These are phyloP conservation scores for Rhizomucor miehei DNA, from an alignment of 371 early-diverging fungal genomes.

Conservation along the genomic window DNA sequence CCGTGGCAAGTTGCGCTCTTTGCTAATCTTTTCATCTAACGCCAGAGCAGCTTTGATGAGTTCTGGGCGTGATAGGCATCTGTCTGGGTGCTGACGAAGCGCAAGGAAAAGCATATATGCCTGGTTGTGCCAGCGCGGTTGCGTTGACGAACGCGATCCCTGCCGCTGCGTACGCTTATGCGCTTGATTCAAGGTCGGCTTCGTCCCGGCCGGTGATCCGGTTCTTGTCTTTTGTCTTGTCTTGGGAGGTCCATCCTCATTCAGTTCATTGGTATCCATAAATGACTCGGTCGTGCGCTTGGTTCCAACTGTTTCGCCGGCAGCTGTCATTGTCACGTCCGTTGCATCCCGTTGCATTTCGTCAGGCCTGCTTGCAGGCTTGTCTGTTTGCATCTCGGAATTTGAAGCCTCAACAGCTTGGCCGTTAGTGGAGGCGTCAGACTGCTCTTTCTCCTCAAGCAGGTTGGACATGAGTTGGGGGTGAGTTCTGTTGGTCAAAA, in stretches of 20 bases:
- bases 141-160: constrained; percentile 13
- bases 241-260: constrained; percentile 1
- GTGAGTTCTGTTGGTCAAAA: too few species aligned
- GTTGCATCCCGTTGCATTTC: too few species aligned
- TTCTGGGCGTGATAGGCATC: constrained; percentile 65
- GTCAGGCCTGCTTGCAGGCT: too few species aligned
- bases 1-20: constrained; percentile 66
- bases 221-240: constrained; percentile 6
- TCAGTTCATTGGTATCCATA: constrained; percentile 9
- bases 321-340: too few species aligned
- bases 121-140: constrained; percentile 87
- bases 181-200: constrained; percentile 10
- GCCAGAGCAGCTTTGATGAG: constrained; percentile 71
- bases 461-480: too few species aligned
- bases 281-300: constrained; percentile 9
- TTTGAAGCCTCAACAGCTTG: too few species aligned
- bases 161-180: constrained; percentile 14
- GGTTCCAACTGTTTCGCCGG: not conserved
- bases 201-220: constrained; percentile 5
- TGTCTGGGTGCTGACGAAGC: constrained; percentile 63
- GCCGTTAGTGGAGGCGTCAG: too few species aligned
- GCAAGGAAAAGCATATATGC: constrained; percentile 79
- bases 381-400: too few species aligned
- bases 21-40: constrained; percentile 69
- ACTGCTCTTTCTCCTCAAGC: too few species aligned